A percentile compares a stretch with the other conserved stretches of the same genome.
These are phyloP conservation scores for Phascolomyces articulosus DNA, from an alignment of 371 early-diverging fungal species.

Conservation along the genomic window DNA sequence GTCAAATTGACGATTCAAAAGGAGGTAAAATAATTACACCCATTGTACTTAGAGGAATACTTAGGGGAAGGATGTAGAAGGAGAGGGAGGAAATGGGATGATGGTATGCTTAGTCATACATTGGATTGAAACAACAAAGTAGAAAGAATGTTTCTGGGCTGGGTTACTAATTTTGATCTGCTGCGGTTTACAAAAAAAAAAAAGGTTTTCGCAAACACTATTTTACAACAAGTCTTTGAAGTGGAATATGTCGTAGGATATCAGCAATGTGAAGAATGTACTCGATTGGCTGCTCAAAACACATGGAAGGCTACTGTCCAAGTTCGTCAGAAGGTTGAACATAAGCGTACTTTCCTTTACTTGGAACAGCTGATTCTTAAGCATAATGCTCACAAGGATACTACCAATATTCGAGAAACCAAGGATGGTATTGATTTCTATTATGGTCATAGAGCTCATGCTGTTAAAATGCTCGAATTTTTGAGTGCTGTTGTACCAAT, in stretches of 20 bases:
- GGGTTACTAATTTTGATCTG: too few species aligned
- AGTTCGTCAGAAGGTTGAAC: slow-evolving; percentile 97
- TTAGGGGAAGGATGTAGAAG: too few species aligned
- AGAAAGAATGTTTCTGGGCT: too few species aligned
- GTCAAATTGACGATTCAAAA: slow-evolving; percentile 98
- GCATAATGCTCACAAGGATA: slow-evolving; percentile 96
- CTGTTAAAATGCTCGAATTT: slow-evolving; percentile 97
- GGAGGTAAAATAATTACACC: slow-evolving; percentile 77
- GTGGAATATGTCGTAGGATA: slow-evolving; percentile 94
- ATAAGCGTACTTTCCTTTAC: slow-evolving; percentile 98
- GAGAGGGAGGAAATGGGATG: too few species aligned
- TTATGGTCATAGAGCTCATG: slow-evolving; percentile 90
- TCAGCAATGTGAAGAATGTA: slow-evolving; percentile 98
- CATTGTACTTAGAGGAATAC: too few species aligned
- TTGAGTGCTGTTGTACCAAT: slow-evolving; percentile 87
- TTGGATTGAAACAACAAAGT: too few species aligned
- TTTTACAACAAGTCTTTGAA: slow-evolving; percentile 94
- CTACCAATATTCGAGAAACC: slow-evolving; percentile 97
- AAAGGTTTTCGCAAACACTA: slow-evolving; percentile 93
- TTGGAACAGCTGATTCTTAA: slow-evolving; percentile 99
- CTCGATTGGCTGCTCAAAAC: slow-evolving; percentile 97
- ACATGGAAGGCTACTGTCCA: slow-evolving; percentile 99
- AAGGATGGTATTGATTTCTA: slow-evolving; percentile 99
- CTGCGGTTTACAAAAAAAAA: too few species aligned
- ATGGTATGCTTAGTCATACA: too few species aligned